Percentiles rank a stretch among this genome's conserved stretches.
phyloP scores from a whole-genome alignment of 1,139 yeast species.

The Saccharomyces hybrid region DNA sequence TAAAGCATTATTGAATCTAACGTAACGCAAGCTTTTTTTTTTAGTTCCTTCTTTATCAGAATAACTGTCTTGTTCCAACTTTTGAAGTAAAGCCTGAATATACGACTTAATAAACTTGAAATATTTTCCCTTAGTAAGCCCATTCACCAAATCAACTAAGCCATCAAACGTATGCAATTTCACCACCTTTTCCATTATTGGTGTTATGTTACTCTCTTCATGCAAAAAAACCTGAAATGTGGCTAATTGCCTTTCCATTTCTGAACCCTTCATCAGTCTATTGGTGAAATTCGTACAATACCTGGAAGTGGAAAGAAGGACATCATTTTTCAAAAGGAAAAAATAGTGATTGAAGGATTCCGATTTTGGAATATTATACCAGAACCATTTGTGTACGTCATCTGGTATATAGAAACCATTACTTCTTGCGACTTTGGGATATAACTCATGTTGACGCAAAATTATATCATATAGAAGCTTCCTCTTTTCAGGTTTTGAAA shows the following conservation, averaged over 20 bases:
- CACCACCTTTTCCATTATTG: conserved; percentile 16
- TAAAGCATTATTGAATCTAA: conserved; percentile 17
- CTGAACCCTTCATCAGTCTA: conserved; percentile 24
- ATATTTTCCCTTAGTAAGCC: conserved; percentile 14
- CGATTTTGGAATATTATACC: conserved; percentile 12
- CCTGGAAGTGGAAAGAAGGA: conserved; percentile 16
- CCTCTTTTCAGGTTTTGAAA: conserved; percentile 8
- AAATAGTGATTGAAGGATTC: conserved; percentile 20
- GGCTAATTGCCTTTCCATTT: conserved; percentile 22
- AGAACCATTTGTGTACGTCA: conserved; percentile 25
- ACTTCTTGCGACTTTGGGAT: conserved; percentile 10
- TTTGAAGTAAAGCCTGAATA: conserved; percentile 18
- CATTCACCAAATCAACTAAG: conserved; percentile 16
- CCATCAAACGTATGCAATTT: conserved; percentile 19
- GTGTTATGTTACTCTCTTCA: conserved; percentile 9
- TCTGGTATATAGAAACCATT: conserved; percentile 19
- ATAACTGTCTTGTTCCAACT: conserved; percentile 12
- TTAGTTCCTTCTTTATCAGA: not conserved
- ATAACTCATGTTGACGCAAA: conserved; percentile 15
- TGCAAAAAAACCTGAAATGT: conserved; percentile 24
- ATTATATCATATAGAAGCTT: conserved; percentile 13
- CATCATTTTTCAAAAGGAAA: conserved; percentile 22
- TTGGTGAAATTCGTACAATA: conserved; percentile 11
- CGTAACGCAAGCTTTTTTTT: conserved; percentile 5
- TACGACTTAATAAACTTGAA: conserved; percentile 18